phyloP scores from a whole-genome alignment of 148 eudicot genomes.

The Vaccinium darrowii region DNA sequence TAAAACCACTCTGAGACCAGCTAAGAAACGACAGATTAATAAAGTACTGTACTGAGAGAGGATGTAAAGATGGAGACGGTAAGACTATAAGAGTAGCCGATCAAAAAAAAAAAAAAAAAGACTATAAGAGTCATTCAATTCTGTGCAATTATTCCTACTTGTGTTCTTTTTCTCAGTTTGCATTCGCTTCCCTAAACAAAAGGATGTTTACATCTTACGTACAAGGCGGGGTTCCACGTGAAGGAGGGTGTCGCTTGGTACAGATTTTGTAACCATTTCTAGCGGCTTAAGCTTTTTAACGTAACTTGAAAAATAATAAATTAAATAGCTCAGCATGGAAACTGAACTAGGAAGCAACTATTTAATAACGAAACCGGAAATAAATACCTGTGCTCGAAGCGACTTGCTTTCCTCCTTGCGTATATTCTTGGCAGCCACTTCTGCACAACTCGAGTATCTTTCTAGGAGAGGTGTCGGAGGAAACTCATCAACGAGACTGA shows the following conservation, averaged over 20 bases:
- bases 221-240: neutral
- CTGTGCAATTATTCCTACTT: neutral
- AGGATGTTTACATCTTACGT: neutral
- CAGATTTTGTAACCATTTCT: neutral
- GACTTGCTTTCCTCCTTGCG: neutral
- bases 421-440: conserved; percentile 10
- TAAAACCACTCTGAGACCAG: no score
- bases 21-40: no score
- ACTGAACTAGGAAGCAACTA: neutral
- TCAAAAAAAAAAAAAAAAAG: no score
- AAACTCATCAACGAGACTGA: conserved; percentile 18
- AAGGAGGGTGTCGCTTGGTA: neutral
- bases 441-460: neutral
- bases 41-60: no score
- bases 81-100: neutral
- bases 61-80: neutral
- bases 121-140: neutral
- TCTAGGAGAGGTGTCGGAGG: conserved; percentile 23
- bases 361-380: neutral
- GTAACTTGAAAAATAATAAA: neutral
- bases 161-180: neutral
- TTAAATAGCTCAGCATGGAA: neutral
- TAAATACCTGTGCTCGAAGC: conserved; percentile 8
- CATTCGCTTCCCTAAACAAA: neutral
- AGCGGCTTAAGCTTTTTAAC: neutral